These are phyloP conservation scores for Ogataea pilisensis DNA, from an alignment of 805 yeast species.

Conservation along the genomic window DNA sequence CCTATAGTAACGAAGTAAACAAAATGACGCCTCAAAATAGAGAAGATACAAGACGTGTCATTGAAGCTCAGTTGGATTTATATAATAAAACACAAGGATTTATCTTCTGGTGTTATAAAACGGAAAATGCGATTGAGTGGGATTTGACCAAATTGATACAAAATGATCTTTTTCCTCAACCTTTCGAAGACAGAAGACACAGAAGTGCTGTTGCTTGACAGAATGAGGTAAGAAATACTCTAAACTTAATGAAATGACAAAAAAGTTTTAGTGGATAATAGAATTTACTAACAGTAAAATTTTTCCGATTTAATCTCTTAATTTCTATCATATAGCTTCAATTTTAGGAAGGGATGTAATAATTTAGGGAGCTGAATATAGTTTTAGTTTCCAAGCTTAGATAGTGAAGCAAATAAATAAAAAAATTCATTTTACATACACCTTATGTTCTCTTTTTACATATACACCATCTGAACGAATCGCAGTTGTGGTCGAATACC, in stretches of 20 bases:
- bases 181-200: conserved; percentile 58
- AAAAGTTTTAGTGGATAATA: background rate
- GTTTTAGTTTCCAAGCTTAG: too few relatives aligned
- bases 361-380: too few relatives aligned
- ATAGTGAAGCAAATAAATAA: too few relatives aligned
- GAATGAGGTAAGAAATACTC: conserved; percentile 12
- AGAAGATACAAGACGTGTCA: conserved; percentile 44
- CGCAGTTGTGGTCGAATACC: too few relatives aligned
- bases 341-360: background rate
- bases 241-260: background rate
- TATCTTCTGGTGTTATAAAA: conserved; percentile 70
- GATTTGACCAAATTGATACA: conserved; percentile 50
- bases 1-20: conserved; percentile 31
- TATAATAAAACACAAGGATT: conserved; percentile 49
- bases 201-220: conserved; percentile 56
- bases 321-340: background rate
- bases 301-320: background rate
- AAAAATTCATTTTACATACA: too few relatives aligned
- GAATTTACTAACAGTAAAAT: background rate
- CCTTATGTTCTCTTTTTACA: too few relatives aligned
- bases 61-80: conserved; percentile 59
- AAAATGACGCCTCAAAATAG: conserved; percentile 43
- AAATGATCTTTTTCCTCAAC: conserved; percentile 56
- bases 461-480: too few relatives aligned
- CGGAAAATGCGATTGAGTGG: conserved; percentile 66